Evolutionary conservation across 108 stramenopile genomes (phyloP).

Genomic region (Cyclostephanos tholiformis): DNA sequence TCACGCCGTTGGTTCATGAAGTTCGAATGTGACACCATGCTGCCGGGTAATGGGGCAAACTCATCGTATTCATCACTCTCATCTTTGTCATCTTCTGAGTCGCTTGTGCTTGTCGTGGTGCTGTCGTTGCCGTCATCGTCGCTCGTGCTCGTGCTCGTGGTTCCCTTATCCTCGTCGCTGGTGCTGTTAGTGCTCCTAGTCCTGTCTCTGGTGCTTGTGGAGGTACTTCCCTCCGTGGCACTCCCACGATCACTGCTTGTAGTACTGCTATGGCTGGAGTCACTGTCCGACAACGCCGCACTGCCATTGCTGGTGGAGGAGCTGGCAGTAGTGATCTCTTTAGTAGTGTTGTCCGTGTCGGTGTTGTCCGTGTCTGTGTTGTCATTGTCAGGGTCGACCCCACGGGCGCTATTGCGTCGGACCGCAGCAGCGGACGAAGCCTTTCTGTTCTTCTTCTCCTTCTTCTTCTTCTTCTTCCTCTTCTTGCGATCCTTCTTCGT

Average conservation of each 20-base stretch:
- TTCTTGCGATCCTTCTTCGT: slow-evolving; percentile 15
- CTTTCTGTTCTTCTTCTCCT: slow-evolving; percentile 17
- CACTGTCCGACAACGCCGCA: neutral
- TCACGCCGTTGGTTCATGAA: slow-evolving; percentile 1
- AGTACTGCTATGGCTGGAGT: slow-evolving; percentile 10
- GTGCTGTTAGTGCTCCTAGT: slow-evolving; percentile 16
- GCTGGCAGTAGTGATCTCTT: slow-evolving; percentile 14
- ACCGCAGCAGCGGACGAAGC: neutral
- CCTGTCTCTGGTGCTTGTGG: slow-evolving; percentile 13
- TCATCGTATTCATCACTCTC: slow-evolving; percentile 9
- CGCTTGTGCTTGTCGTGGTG: slow-evolving; percentile 18
- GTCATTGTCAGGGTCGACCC: neutral
- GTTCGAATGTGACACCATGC: neutral
- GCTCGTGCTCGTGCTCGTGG: slow-evolving; percentile 23
- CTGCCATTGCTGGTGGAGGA: slow-evolving; percentile 10
- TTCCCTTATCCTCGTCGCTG: slow-evolving; percentile 17
- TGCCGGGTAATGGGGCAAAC: neutral
- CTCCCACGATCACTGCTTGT: slow-evolving; percentile 8
- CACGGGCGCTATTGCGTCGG: neutral
- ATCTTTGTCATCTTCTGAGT: slow-evolving; percentile 9
- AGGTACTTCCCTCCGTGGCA: slow-evolving; percentile 5
- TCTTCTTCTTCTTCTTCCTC: slow-evolving; percentile 11
- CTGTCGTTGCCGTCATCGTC: neutral
- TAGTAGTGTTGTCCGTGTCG: slow-evolving; percentile 17
- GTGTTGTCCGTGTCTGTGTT: slow-evolving; percentile 15